Evolutionary conservation across 2,329 filamentous ascomycete species (phyloP).

Genomic region (Fusarium praegraminearum): DNA sequence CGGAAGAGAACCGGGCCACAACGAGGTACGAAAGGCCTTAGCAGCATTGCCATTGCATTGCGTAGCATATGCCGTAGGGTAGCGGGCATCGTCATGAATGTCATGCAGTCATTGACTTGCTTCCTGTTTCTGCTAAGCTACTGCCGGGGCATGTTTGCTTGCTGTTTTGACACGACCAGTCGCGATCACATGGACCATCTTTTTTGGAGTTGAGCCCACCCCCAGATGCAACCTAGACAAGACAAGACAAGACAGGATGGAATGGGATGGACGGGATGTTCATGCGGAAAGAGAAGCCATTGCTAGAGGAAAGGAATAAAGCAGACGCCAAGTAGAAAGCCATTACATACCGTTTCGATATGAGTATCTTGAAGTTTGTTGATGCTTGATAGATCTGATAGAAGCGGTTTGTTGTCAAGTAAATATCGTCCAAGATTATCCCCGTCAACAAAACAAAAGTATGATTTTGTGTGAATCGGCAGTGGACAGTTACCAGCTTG

Average conservation of each 20-base stretch:
- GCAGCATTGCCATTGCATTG: slow-evolving; percentile 9
- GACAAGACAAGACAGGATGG: background rate
- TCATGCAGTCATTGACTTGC: slow-evolving; percentile 44
- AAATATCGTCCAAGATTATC: slow-evolving; percentile 6
- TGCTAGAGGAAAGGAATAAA: background rate
- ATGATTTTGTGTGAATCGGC: slow-evolving; percentile 40
- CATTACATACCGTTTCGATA: slow-evolving; percentile 25
- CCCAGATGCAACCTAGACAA: slow-evolving; percentile 36
- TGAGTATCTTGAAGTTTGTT: background rate
- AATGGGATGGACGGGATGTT: slow-evolving; percentile 2
- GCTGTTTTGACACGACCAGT: slow-evolving; percentile 36
- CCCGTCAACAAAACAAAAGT: slow-evolving; percentile 19
- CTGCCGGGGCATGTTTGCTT: slow-evolving; percentile 35
- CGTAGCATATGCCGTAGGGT: slow-evolving; percentile 2
- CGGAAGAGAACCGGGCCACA: slow-evolving; percentile 16
- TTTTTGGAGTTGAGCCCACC: slow-evolving; percentile 40
- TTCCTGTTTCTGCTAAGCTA: slow-evolving; percentile 25
- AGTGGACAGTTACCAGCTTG: slow-evolving; percentile 39
- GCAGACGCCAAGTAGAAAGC: background rate
- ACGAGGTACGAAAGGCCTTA: slow-evolving; percentile 19
- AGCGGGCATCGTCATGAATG: slow-evolving; percentile 35
- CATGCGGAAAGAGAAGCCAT: slow-evolving; percentile 17
- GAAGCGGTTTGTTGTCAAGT: background rate
- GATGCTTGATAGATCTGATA: background rate
- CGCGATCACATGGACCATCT: slow-evolving; percentile 43